A percentile compares a stretch with the other conserved stretches of the same genome.
These are phyloP conservation scores for Knoxdaviesia capensis DNA, from an alignment of 2,329 filamentous ascomycete species.

Conservation along the genomic window DNA sequence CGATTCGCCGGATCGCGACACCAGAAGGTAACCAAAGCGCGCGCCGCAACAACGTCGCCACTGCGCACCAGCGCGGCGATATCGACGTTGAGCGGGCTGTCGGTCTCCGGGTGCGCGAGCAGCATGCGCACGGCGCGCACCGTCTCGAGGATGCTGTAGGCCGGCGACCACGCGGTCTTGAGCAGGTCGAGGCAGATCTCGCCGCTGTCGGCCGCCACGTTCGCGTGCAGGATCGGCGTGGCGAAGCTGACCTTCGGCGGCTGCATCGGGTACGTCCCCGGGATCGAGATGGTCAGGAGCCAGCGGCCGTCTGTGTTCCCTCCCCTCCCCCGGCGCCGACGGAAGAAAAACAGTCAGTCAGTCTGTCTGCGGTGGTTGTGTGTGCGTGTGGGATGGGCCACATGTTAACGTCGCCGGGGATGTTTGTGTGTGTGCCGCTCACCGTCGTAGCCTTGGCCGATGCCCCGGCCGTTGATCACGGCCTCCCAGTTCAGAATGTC, in stretches of 20 bases:
- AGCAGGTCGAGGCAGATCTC: slow-evolving; percentile 91
- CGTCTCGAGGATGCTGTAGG: slow-evolving; percentile 61
- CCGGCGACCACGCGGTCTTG: slow-evolving; percentile 60
- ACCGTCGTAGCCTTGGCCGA: slow-evolving; percentile 38
- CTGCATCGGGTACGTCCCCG: slow-evolving; percentile 54
- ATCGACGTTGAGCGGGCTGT: slow-evolving; percentile 64
- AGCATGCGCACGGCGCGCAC: slow-evolving; percentile 55
- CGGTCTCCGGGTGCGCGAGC: slow-evolving; percentile 43
- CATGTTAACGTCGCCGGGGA: background rate
- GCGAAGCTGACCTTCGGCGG: slow-evolving; percentile 63
- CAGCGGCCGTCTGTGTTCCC: slow-evolving; percentile 44
- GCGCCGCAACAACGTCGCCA: slow-evolving; percentile 48
- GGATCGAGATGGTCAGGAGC: slow-evolving; percentile 61
- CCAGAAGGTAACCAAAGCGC: slow-evolving; percentile 53
- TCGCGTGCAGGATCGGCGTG: slow-evolving; percentile 75
- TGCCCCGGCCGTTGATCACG: slow-evolving; percentile 35
- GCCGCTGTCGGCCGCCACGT: slow-evolving; percentile 49
- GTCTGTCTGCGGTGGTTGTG: background rate
- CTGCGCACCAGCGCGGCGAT: slow-evolving; percentile 48
- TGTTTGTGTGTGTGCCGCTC: slow-evolving; percentile 5
- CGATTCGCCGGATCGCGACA: slow-evolving; percentile 16
- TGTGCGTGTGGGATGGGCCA: background rate
- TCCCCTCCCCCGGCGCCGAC: background rate
- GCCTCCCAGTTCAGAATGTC: slow-evolving; percentile 37
- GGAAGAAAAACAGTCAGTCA: background rate